These are phyloP conservation scores for Knufia petricola DNA, from an alignment of 2,329 filamentous ascomycete species.

Conservation along the genomic window DNA sequence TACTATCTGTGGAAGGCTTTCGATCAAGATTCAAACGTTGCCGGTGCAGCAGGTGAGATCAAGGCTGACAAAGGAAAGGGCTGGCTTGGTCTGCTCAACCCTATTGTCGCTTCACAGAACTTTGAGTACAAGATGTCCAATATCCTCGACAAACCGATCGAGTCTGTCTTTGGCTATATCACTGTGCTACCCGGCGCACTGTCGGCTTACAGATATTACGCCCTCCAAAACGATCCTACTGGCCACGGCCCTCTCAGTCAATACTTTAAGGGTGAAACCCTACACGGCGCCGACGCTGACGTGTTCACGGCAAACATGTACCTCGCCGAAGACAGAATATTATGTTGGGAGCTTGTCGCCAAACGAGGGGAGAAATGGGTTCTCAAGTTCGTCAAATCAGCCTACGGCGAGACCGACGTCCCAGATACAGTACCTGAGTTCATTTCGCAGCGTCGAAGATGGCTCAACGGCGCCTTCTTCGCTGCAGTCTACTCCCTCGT, in stretches of 20 bases:
- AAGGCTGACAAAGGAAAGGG: conserved; percentile 88
- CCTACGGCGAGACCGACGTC: conserved; percentile 95
- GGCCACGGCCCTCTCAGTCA: conserved; percentile 92
- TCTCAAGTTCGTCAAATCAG: conserved; percentile 92
- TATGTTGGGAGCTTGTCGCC: conserved; percentile 95
- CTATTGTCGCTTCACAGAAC: conserved; percentile 91
- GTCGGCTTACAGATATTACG: conserved; percentile 91
- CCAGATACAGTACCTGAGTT: conserved; percentile 93
- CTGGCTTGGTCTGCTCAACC: conserved; percentile 77
- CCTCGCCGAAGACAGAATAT: conserved; percentile 93
- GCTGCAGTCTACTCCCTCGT: conserved; percentile 95
- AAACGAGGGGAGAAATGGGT: conserved; percentile 95
- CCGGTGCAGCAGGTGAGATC: conserved; percentile 93
- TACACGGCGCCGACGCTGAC: conserved; percentile 91
- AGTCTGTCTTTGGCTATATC: conserved; percentile 97
- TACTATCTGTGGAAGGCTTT: conserved; percentile 99
- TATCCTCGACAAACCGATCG: conserved; percentile 92
- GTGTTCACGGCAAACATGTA: conserved; percentile 99
- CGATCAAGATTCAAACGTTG: conserved; percentile 93
- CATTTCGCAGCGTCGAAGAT: conserved; percentile 88
- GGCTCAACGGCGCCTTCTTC: conserved; percentile 98
- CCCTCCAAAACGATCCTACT: conserved; percentile 90
- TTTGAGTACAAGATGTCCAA: conserved; percentile 99
- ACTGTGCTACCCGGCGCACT: conserved; percentile 91
- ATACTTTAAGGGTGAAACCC: conserved; percentile 97